phyloP scores from a whole-genome alignment of 495 filamentous ascomycete genomes.

The Aspergillus biplanus region DNA sequence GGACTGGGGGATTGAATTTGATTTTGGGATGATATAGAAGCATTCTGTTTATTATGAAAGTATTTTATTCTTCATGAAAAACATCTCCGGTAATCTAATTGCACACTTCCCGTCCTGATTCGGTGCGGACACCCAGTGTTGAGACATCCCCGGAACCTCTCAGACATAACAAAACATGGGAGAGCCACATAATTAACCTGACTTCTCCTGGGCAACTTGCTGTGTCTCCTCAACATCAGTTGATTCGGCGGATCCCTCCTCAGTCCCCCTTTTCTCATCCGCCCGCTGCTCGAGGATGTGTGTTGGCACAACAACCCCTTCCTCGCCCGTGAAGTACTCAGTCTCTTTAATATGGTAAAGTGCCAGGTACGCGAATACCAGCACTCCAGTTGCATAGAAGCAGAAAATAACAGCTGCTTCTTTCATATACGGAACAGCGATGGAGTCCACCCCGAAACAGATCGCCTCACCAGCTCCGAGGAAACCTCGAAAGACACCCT shows the following conservation, averaged over 20 bases:
- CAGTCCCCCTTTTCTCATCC: not conserved
- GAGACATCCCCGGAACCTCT: not conserved
- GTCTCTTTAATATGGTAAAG: not conserved
- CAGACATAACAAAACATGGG: not conserved
- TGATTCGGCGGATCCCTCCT: not conserved
- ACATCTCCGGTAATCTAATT: not conserved
- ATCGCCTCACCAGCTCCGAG: not conserved
- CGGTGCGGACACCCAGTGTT: not conserved
- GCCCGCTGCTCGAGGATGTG: not conserved
- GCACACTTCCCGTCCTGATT: not conserved
- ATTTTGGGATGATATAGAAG: not conserved
- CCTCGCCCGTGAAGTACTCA: not conserved
- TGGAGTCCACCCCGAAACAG: not conserved
- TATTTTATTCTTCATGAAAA: not conserved
- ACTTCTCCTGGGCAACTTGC: not conserved
- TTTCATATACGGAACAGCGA: not conserved
- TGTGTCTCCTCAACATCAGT: not conserved
- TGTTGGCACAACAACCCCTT: not conserved
- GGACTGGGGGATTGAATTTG: not conserved
- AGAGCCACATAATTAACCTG: not conserved
- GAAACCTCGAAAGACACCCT: not conserved
- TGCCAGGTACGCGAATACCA: not conserved
- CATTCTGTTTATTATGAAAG: not conserved
- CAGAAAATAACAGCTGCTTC: not conserved
- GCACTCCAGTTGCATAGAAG: not conserved